Percentiles rank a stretch among this genome's conserved stretches.
phyloP scores from a whole-genome alignment of 2,329 filamentous ascomycete genomes.

The Cladophialophora exuberans region DNA sequence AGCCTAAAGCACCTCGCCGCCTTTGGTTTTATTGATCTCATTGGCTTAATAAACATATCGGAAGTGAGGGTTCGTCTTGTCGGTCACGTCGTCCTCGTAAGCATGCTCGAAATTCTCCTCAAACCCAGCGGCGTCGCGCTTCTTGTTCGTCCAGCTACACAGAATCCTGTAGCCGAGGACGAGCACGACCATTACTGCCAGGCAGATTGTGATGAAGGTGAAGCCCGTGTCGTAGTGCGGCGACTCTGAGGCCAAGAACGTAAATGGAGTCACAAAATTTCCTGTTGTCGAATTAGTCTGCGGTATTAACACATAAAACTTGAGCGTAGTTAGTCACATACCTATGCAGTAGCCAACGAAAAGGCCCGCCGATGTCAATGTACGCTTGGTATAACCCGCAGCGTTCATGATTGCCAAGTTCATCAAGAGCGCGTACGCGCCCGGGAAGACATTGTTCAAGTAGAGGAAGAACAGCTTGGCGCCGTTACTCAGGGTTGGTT shows the following conservation, averaged over 20 bases:
- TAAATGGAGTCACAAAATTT: conserved; percentile 40
- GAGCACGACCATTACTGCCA: conserved; percentile 32
- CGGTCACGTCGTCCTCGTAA: conserved; percentile 57
- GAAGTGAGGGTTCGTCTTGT: conserved; percentile 37
- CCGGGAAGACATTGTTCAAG: conserved; percentile 50
- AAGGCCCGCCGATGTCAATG: conserved; percentile 26
- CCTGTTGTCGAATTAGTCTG: conserved; percentile 30
- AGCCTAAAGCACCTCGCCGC: too few relatives aligned
- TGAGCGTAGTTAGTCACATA: conserved; percentile 44
- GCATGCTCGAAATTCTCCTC: conserved; percentile 55
- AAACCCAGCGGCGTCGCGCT: conserved; percentile 31
- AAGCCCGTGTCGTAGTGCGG: conserved; percentile 30
- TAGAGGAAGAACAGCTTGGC: conserved; percentile 54
- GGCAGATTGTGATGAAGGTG: conserved; percentile 25
- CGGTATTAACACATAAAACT: conserved; percentile 36
- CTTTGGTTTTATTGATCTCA: too few relatives aligned
- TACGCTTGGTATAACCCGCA: conserved; percentile 34
- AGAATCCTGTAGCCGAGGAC: conserved; percentile 11
- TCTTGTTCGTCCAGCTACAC: conserved; percentile 31
- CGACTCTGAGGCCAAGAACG: conserved; percentile 38
- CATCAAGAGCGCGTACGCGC: conserved; percentile 56
- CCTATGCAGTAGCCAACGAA: conserved; percentile 31
- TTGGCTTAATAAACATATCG: neutral
- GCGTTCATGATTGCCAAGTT: conserved; percentile 47
- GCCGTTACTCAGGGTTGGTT: conserved; percentile 47